Conservation (phyloP, 768 basidiomycete species). For the Jaapia argillacea region DNA sequence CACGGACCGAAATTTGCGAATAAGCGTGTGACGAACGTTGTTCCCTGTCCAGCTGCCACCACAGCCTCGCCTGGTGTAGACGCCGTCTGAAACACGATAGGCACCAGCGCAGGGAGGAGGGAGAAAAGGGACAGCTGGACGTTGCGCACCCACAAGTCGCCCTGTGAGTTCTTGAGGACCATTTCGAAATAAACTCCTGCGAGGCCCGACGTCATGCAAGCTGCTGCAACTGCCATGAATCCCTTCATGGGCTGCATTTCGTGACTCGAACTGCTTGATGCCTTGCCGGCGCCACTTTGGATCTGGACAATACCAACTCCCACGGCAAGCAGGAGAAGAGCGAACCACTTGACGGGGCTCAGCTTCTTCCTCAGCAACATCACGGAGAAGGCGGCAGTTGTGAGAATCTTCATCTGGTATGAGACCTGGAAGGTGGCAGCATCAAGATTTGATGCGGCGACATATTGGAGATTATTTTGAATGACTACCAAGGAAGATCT, state of each 20-base stretch:
- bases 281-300: slow-evolving; percentile 16
- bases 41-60: slow-evolving; percentile 16
- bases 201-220: slow-evolving; percentile 92
- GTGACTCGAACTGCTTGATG: slow-evolving; percentile 16
- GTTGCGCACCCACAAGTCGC: slow-evolving; percentile 94
- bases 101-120: slow-evolving; percentile 76
- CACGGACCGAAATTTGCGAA: slow-evolving; percentile 83
- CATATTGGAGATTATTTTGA: slow-evolving; percentile 93
- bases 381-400: slow-evolving; percentile 86
- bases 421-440: slow-evolving; percentile 96
- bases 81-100: slow-evolving; percentile 43
- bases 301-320: slow-evolving; percentile 80
- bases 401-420: slow-evolving; percentile 96
- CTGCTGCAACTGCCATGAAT: slow-evolving; percentile 80
- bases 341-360: slow-evolving; percentile 69
- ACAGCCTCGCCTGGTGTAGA: slow-evolving; percentile 27
- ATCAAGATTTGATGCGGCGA: slow-evolving; percentile 87
- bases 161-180: slow-evolving; percentile 84
- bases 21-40: slow-evolving; percentile 33
- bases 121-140: slow-evolving; percentile 94
- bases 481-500: slow-evolving; percentile 39
- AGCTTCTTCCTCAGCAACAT: slow-evolving; percentile 71
- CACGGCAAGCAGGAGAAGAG: slow-evolving; percentile 74
- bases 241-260: slow-evolving; percentile 79
- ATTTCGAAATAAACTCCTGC: slow-evolving; percentile 99